phyloP scores from a whole-genome alignment of 805 yeast genomes.

The Starmerella geochares region DNA sequence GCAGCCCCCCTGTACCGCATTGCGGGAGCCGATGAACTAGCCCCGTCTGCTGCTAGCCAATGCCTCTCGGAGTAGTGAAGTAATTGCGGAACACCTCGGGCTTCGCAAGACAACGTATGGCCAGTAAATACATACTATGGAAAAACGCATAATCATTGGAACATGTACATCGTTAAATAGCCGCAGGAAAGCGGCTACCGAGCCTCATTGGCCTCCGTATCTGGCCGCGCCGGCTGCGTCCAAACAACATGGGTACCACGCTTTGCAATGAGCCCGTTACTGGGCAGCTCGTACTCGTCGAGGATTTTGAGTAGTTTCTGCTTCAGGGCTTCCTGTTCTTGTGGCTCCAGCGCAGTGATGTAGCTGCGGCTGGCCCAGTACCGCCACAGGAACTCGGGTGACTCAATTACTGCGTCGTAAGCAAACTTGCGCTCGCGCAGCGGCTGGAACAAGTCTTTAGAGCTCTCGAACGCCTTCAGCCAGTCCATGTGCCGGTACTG shows the following conservation, averaged over 20 bases:
- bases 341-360: slow-evolving; percentile 38
- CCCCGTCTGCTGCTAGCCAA: no score
- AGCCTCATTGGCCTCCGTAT: not conserved
- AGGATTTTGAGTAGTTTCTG: slow-evolving; percentile 24
- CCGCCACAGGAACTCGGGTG: slow-evolving; percentile 34
- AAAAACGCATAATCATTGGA: not conserved
- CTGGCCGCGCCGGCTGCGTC: slow-evolving; percentile 9
- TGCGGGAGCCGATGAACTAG: no score
- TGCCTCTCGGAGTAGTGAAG: no score
- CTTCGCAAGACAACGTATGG: no score
- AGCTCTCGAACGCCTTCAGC: slow-evolving; percentile 34
- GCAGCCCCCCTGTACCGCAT: no score
- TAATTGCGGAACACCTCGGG: no score
- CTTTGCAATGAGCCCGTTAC: slow-evolving; percentile 16
- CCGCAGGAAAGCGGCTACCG: not conserved
- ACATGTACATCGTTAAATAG: not conserved
- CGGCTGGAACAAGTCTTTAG: slow-evolving; percentile 33
- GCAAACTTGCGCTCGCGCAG: slow-evolving; percentile 33
- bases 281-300: slow-evolving; percentile 5
- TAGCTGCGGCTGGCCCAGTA: slow-evolving; percentile 50
- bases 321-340: slow-evolving; percentile 32
- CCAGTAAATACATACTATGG: no score
- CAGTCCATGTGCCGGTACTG: slow-evolving; percentile 45
- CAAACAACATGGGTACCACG: slow-evolving; percentile 28
- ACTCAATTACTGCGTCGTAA: slow-evolving; percentile 16